Evolutionary conservation across 495 filamentous ascomycete species (phyloP).

Genomic region (Aspergillus sparsus): DNA sequence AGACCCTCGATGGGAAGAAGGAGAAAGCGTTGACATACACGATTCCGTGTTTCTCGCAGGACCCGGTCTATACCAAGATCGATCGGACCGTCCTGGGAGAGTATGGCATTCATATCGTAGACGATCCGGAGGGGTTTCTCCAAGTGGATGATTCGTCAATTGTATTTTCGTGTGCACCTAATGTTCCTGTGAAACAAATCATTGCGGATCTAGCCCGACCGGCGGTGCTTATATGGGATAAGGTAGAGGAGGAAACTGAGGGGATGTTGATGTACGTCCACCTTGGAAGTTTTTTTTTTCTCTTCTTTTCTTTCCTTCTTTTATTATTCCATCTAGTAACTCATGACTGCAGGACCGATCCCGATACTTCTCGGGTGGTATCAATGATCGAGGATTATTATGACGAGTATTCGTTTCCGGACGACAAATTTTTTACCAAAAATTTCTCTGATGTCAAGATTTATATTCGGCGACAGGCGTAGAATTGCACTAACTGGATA

Average conservation of each 20-base stretch:
- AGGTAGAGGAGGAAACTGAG: neutral
- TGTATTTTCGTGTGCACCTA: slow-evolving; percentile 11
- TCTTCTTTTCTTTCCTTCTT: neutral
- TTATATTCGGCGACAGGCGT: slow-evolving; percentile 4
- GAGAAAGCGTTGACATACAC: neutral
- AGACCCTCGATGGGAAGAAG: neutral
- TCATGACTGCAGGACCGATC: slow-evolving; percentile 1
- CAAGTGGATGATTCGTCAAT: slow-evolving; percentile 4
- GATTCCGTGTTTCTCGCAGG: slow-evolving; percentile 1
- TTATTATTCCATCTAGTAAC: neutral
- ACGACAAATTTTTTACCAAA: slow-evolving; percentile 4
- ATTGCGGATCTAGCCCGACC: slow-evolving; percentile 8
- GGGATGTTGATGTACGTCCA: neutral
- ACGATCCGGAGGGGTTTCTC: slow-evolving; percentile 12
- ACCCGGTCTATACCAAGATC: slow-evolving; percentile 3
- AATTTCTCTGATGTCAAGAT: slow-evolving; percentile 2
- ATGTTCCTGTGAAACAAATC: slow-evolving; percentile 15
- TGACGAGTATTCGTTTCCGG: neutral
- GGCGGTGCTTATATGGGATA: slow-evolving; percentile 9
- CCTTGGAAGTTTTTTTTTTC: neutral
- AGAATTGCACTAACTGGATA: neutral
- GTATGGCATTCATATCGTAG: neutral
- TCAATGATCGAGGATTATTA: neutral
- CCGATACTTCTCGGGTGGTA: slow-evolving; percentile 4
- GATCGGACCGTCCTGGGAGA: slow-evolving; percentile 1